A percentile compares a stretch with the other conserved stretches of the same genome.
Conservation (phyloP, 2,329 filamentous ascomycete species). For the Cordyceps javanica region DNA sequence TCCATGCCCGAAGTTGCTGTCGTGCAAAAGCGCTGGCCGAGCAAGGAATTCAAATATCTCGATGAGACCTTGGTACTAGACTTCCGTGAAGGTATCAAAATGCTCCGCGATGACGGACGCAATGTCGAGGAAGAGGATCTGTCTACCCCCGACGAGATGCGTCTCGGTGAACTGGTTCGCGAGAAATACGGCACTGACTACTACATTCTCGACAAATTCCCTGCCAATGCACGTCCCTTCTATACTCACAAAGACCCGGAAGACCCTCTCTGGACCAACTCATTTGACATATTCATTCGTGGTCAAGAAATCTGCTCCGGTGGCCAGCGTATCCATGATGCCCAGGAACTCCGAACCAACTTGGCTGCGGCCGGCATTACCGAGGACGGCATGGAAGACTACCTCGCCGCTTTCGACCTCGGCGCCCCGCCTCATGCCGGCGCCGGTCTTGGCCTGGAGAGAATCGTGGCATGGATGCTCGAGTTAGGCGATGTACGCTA, state of each 20-base stretch:
- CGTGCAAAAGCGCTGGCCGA: constrained; percentile 78
- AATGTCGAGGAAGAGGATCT: constrained; percentile 71
- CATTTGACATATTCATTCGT: constrained; percentile 90
- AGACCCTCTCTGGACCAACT: constrained; percentile 72
- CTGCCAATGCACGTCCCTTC: constrained; percentile 75
- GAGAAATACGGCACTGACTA: constrained; percentile 86
- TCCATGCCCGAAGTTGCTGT: constrained; percentile 63
- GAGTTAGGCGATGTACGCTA: constrained; percentile 85
- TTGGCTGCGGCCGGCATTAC: constrained; percentile 72
- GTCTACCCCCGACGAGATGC: constrained; percentile 78
- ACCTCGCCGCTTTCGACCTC: constrained; percentile 81
- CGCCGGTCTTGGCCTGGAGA: constrained; percentile 83
- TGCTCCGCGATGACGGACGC: constrained; percentile 79
- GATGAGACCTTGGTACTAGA: constrained; percentile 77
- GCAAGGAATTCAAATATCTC: constrained; percentile 79
- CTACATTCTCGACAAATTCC: constrained; percentile 93
- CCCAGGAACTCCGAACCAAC: constrained; percentile 64
- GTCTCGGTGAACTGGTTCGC: constrained; percentile 76
- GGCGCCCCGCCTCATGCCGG: constrained; percentile 86
- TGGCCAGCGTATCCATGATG: constrained; percentile 86
- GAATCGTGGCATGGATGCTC: constrained; percentile 78
- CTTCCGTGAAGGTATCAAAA: constrained; percentile 71
- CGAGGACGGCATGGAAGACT: constrained; percentile 81
- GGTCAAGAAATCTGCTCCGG: constrained; percentile 91
- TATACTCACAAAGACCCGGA: constrained; percentile 81